phyloP scores from a whole-genome alignment of 2,329 filamentous ascomycete species.

The Amauroascus verrucosus region DNA sequence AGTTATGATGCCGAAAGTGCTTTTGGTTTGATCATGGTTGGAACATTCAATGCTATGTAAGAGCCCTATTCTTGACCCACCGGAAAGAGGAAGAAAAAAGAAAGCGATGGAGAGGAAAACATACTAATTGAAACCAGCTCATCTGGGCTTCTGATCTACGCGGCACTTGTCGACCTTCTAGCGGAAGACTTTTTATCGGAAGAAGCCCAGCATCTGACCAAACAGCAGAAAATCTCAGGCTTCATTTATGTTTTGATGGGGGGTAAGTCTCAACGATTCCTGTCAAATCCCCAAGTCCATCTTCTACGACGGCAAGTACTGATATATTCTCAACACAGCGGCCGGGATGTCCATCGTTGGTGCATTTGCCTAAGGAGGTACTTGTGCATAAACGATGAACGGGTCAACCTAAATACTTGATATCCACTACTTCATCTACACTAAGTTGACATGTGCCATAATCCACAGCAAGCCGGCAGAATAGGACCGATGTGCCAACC shows the following conservation, averaged over 20 bases:
- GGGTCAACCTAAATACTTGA: background rate
- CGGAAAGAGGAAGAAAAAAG: background rate
- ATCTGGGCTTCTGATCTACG: constrained; percentile 51
- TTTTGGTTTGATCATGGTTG: constrained; percentile 54
- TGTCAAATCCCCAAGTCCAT: background rate
- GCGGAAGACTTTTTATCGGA: constrained; percentile 57
- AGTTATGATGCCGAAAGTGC: constrained; percentile 54
- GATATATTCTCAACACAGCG: constrained; percentile 16
- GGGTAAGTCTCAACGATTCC: constrained; percentile 31
- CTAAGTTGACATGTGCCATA: background rate
- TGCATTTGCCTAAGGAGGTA: constrained; percentile 35
- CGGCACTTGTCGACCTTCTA: constrained; percentile 53
- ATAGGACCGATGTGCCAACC: background rate
- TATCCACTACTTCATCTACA: background rate
- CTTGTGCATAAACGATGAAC: background rate
- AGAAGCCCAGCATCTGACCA: constrained; percentile 43
- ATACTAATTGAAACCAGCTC: constrained; percentile 33
- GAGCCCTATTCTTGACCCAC: constrained; percentile 18
- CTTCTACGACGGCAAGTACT: background rate
- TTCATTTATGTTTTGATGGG: constrained; percentile 45
- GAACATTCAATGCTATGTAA: constrained; percentile 55
- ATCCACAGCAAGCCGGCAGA: background rate
- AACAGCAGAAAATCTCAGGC: constrained; percentile 45
- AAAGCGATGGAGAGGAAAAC: background rate
- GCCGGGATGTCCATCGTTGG: constrained; percentile 41